Evolutionary conservation across 2,329 filamentous ascomycete species (phyloP).

Genomic region (Cladosporium sp.): DNA sequence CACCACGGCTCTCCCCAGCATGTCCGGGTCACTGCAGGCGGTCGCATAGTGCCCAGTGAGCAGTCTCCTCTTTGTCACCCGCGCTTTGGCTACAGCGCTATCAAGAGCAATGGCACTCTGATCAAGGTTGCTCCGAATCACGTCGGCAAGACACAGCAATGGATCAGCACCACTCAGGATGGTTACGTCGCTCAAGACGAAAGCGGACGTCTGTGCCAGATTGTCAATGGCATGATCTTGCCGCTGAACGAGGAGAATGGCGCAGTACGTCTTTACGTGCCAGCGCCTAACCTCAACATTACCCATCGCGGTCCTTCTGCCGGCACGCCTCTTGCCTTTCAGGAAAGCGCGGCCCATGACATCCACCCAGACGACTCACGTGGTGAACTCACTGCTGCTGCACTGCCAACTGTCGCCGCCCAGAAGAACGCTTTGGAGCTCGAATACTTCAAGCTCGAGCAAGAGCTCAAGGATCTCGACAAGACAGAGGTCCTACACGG

Average conservation of each 20-base stretch:
- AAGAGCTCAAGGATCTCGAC: constrained; percentile 39
- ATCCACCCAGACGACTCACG: constrained; percentile 5
- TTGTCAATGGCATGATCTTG: constrained; percentile 39
- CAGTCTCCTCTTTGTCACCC: constrained; percentile 42
- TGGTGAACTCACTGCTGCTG: neutral
- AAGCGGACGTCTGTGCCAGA: constrained; percentile 39
- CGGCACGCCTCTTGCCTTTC: neutral
- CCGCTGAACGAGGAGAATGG: constrained; percentile 37
- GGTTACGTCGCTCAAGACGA: constrained; percentile 41
- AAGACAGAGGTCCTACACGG: constrained; percentile 40
- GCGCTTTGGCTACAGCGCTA: constrained; percentile 41
- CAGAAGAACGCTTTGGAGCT: constrained; percentile 39
- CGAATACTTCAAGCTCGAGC: constrained; percentile 39
- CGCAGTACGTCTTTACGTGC: constrained; percentile 37
- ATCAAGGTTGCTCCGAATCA: constrained; percentile 41
- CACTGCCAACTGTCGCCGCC: constrained; percentile 29
- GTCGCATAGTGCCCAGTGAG: constrained; percentile 53
- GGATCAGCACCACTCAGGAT: constrained; percentile 28
- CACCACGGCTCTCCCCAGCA: constrained; percentile 54
- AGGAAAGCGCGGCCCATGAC: constrained; percentile 14
- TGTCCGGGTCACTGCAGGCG: constrained; percentile 53
- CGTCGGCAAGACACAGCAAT: constrained; percentile 30
- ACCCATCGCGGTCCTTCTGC: constrained; percentile 22
- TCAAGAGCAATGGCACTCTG: constrained; percentile 39
- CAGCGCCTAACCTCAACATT: constrained; percentile 39